phyloP scores from a whole-genome alignment of 768 basidiomycete genomes.

The Auricularia auricula-judae region DNA sequence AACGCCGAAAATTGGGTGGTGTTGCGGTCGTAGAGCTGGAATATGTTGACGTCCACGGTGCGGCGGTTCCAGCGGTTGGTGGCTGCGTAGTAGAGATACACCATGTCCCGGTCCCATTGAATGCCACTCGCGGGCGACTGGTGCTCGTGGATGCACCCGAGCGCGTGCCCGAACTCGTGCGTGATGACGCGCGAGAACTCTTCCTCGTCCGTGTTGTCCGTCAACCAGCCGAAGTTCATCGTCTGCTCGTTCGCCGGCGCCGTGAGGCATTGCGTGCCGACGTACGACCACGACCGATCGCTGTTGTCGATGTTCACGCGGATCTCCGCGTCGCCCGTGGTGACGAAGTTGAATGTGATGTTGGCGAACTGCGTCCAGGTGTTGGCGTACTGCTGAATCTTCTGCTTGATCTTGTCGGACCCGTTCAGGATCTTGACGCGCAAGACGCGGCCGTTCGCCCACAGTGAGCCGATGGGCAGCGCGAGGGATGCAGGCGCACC shows the following conservation, averaged over 20 bases:
- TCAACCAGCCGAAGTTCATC: not conserved
- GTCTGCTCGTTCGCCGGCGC: not conserved
- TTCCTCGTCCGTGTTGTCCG: not conserved
- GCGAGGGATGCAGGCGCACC: not conserved
- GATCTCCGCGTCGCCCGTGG: not conserved
- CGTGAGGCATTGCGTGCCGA: not conserved
- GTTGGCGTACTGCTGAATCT: not conserved
- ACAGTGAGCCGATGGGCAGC: not conserved
- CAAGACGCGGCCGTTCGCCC: not conserved
- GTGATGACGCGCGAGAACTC: constrained; percentile 9
- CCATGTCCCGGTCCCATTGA: not conserved
- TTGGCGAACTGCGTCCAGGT: not conserved
- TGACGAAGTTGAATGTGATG: not conserved
- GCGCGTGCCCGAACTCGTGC: constrained; percentile 19
- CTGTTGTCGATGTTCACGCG: not conserved
- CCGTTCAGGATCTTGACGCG: not conserved
- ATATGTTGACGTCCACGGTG: not conserved
- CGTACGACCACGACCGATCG: not conserved
- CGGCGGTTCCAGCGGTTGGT: not conserved
- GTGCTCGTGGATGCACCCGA: constrained; percentile 19
- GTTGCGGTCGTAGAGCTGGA: not conserved
- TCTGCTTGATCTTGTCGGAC: not conserved
- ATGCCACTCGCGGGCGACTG: constrained; percentile 13
- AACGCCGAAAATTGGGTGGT: not conserved
- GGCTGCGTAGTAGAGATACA: not conserved